A percentile compares a stretch with the other conserved stretches of the same genome.
These are phyloP conservation scores for Alternaria sp. DNA, from an alignment of 2,329 filamentous ascomycete genomes.

Conservation along the genomic window DNA sequence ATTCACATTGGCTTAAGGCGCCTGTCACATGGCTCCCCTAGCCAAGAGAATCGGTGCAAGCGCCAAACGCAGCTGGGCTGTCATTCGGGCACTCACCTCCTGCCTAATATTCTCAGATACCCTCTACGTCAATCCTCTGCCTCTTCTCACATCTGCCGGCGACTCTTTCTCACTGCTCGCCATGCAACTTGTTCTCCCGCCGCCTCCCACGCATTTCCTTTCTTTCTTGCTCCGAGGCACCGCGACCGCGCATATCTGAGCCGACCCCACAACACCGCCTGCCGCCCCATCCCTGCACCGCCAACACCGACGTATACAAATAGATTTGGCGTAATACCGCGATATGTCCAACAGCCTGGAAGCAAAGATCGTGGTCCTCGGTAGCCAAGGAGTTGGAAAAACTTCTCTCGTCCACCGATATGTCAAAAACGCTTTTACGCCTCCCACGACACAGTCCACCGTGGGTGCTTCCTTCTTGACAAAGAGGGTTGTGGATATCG, in stretches of 20 bases:
- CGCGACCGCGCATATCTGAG: constrained; percentile 17
- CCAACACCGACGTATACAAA: not conserved
- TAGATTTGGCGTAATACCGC: not conserved
- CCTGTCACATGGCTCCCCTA: constrained; percentile 35
- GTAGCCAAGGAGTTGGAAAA: constrained; percentile 80
- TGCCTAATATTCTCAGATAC: constrained; percentile 1
- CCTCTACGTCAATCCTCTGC: constrained; percentile 9
- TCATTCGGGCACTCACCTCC: constrained; percentile 26
- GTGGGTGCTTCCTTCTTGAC: constrained; percentile 65
- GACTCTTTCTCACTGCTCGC: constrained; percentile 26
- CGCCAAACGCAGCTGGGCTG: constrained; percentile 31
- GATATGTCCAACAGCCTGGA: constrained; percentile 65
- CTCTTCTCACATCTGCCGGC: constrained; percentile 10
- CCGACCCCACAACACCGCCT: constrained; percentile 1
- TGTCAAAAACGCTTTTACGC: constrained; percentile 74
- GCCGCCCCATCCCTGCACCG: constrained; percentile 1
- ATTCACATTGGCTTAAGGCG: constrained; percentile 20
- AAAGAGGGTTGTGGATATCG: constrained; percentile 73
- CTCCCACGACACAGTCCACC: constrained; percentile 57
- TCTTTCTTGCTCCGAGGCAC: constrained; percentile 15
- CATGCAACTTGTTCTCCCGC: constrained; percentile 38
- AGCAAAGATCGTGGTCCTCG: constrained; percentile 81
- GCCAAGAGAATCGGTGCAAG: constrained; percentile 37
- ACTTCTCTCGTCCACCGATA: constrained; percentile 79
- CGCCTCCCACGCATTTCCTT: constrained; percentile 25